Base-by-base conservation (phyloP, 2,329 filamentous ascomycete species). In the Teratosphaeria nubilosa region DNA sequence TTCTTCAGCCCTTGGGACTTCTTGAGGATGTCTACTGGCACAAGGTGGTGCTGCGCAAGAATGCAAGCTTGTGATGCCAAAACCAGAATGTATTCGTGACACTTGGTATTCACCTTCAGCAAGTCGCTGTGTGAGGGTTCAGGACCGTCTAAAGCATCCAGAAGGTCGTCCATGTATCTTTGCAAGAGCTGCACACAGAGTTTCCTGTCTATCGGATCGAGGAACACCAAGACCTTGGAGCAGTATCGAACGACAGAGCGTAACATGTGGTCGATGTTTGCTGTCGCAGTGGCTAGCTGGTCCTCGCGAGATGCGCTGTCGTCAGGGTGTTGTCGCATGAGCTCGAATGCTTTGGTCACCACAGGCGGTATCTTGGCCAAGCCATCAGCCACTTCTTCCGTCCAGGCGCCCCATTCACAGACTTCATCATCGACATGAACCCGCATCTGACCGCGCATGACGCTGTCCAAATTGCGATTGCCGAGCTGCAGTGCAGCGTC, bases 151-250 rank as follows among this genome's bases (percentile, higher is more conserved):
- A 57, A 13, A 13, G 14, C 27, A 10, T 67, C 65, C 2, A 67
- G 60, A 5, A 76, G 50, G 3, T 70, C 66, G 51, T 76, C 71
- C 34, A 74, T 68, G 14, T 80, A 60, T n/a, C 70, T 69, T 16
- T 69, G 69, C 52, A 79, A 67, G 57, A 74, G 75, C 20, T 68
- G 64, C 3, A 78, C 69, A 62, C 79, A 83, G 4, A 71, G 68
- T 27, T 64, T 68, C 20, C 82, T 76, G 65, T 84, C 82, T 20
- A 83, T 71, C 0, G 78, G 72, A 64, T 85, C 82, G 31, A 76
- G 71, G 62, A 84, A 84, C 50, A 74, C 74, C 2, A 85, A 64
- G 50, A 72, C 72, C 3, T 74, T 71, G 9, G 77, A 77, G 50
- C 79, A 64, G 61, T 83, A 85, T 25, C 69, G 70, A 31, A 81